Evolutionary conservation across 768 basidiomycete genomes (phyloP), one percentile per base, ranked within the genome.

Genomic region (Heimioporus sp.): DNA sequence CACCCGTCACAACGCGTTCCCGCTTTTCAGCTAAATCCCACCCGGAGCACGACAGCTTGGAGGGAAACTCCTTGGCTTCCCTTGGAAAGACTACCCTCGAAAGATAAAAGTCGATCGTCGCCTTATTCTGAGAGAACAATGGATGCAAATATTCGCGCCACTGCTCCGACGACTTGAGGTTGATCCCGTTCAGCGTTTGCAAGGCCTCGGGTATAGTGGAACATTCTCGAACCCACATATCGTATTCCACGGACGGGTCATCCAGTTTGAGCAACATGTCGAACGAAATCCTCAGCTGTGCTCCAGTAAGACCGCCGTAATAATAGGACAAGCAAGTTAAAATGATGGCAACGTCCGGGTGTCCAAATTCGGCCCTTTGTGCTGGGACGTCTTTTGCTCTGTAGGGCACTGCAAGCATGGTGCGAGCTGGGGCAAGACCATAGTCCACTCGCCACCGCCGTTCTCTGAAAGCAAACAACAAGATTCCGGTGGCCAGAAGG

Each of bases 401-500:
- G 44, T 60, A 67, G 2, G 65, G 65, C 5, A 67, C 65, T 15
- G 65, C 65, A 13, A 67, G 54, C 56, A 55, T 51, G 0, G 65
- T 59, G 15, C 51, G 46, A 16, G 13, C 10, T 8, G 24, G 51
- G 17, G 24, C 40, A 36, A 52, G 51, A 40, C 51, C 65, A 50
- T 66, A 67, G 45, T 67, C 63, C 7, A 67, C 65, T 2, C 65
- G 47, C 58, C 58, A 66, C 30, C 65, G 49, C 7, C 57, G 59
- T 28, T 66, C 65, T 37, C 47, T 53, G 13, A 67, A 40, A 17
- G 48, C 53, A 38, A 54, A 58, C 15, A 58, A 34, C 1, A 67
- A 49, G 10, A 66, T 58, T 0, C 60, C 63, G 17, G 47, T 45
- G 1, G 61, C 59, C 16, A 67, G 34, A 9, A 67, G 51, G 6